Base-by-base conservation (phyloP, 345 rosid genomes). In the Hypericum perforatum region DNA sequence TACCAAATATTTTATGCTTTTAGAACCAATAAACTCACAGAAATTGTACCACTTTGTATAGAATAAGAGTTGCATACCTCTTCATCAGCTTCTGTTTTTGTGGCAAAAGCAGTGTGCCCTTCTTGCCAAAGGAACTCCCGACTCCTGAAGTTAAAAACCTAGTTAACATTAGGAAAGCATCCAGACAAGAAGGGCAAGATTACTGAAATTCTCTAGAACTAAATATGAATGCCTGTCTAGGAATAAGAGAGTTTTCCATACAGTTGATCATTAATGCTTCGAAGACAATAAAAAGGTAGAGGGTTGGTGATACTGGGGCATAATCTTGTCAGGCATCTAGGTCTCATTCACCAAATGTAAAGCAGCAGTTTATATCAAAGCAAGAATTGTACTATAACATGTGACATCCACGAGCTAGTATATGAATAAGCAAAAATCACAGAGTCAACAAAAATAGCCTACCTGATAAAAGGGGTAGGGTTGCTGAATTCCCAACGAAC, bases 381-480 rank as follows among this genome's bases (percentile, higher is more conserved):
- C 11, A 40, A n/a, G 36, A 51, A 51, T 3, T 3, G 2, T 14
- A 51, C 9, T 51, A 9, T 7, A 9, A 32, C 12, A 29, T 16
- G 36, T 6, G 36, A 6, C 7, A 12, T 6, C 10, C 9, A 8
- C 5, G 45, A 39, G 9, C 12, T 8, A 42, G 37, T 10, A 7
- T 16, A 12, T 16, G 10, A 54, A 50, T 10, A 10, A 37, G 39
- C 7, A 11, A 11, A 41, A 22, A 54, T 41, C 32, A n/a, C n/a
- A n/a, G n/a, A 22, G 32, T 22, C 32, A 22, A 7, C 8, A 12
- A 11, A 52, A 49, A 43, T 11, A 60, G 52, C 62, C 43, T 64
- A 92, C 98, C 98, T 80, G 74, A 92, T 92, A 81, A 92, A 88
- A 38, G 98, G 97, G 16, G 98, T 92, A n/a, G 98, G 98, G 70